Conservation (phyloP, 2,329 filamentous ascomycete species). For the Ophiocordyceps sinensis region DNA sequence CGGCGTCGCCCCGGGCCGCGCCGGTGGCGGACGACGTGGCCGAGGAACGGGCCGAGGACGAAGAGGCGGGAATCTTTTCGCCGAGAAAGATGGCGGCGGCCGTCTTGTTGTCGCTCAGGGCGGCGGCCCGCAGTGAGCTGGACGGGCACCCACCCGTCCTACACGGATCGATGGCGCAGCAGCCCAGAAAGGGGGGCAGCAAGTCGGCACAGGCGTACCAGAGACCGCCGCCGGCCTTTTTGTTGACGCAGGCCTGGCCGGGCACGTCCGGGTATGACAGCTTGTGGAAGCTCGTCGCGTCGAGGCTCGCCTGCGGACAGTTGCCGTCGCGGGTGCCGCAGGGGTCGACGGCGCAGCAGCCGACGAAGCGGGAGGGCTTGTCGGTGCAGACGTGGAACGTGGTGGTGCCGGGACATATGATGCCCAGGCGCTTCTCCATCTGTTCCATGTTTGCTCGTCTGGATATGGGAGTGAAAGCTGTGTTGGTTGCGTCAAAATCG, state of each 20-base stretch:
- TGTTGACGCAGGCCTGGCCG: slow-evolving; percentile 16
- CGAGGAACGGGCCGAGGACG: neutral
- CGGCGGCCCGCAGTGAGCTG: slow-evolving; percentile 9
- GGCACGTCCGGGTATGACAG: slow-evolving; percentile 12
- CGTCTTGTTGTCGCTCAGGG: slow-evolving; percentile 7
- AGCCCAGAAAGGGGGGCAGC: slow-evolving; percentile 22
- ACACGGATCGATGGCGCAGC: slow-evolving; percentile 16
- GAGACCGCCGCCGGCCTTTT: slow-evolving; percentile 3
- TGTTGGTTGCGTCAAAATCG: too few relatives aligned
- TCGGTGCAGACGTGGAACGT: slow-evolving; percentile 22
- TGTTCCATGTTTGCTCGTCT: neutral
- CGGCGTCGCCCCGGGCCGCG: too few relatives aligned
- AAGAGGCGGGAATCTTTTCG: neutral
- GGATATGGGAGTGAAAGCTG: too few relatives aligned
- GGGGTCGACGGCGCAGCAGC: slow-evolving; percentile 24
- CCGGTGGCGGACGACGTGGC: neutral
- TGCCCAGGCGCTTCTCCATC: neutral
- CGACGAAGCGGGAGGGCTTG: slow-evolving; percentile 20
- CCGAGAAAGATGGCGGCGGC: neutral
- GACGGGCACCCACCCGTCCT: slow-evolving; percentile 9
- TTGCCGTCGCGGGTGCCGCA: slow-evolving; percentile 14
- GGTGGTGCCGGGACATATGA: neutral
- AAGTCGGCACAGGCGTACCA: slow-evolving; percentile 21
- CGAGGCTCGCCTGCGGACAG: slow-evolving; percentile 16
- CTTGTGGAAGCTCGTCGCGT: slow-evolving; percentile 13